Evolutionary conservation across 2,329 filamentous ascomycete species (phyloP), one percentile per base, ranked within the genome.

Genomic region (Fonsecaea pugnacius): DNA sequence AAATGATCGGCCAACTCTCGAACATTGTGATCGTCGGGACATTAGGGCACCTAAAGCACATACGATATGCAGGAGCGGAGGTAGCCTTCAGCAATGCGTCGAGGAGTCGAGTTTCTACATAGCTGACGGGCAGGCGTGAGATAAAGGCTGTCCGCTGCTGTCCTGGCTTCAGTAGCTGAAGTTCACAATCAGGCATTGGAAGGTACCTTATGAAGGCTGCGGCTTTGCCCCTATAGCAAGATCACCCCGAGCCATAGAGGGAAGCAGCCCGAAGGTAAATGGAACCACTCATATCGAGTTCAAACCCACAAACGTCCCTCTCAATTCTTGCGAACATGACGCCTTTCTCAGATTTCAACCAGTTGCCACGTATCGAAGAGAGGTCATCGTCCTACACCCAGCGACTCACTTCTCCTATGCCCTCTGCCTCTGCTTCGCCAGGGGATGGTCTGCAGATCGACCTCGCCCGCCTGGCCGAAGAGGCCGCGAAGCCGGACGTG

Each of bases 401-500:
- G n/a, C n/a, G n/a, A n/a, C n/a, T n/a, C n/a, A n/a, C n/a, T n/a
- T n/a, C n/a, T n/a, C n/a, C n/a, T n/a, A n/a, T n/a, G n/a, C n/a
- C n/a, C 27, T 76, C 79, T 0, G 70, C 75, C 27, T 27, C 27
- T 3, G 5, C 27, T 18, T 70, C 75, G 21, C 75, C 77, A 5
- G 79, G 79, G 0, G 81, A 88, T 71, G 86, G 88, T 0, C 91
- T 93, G 81, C 83, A 81, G 51, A 83, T 96, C 67, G 87, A 96
- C 71, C 72, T 96, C 5, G 80, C 82, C 2, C 79, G 79, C 2
- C 79, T 96, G 1, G 87, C 91, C 75, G 75, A 75, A 52, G 83
- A 86, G 62, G 78, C 96, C 16, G 71, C 78, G 58, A 73, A 73
- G 69, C 62, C 77, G 0, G 83, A 83, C 2, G 82, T 85, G 12